A percentile compares a stretch with the other conserved stretches of the same genome.
These are phyloP conservation scores for Nematodospora anomalae DNA, from an alignment of 1,139 yeast genomes.

Conservation along the genomic window DNA sequence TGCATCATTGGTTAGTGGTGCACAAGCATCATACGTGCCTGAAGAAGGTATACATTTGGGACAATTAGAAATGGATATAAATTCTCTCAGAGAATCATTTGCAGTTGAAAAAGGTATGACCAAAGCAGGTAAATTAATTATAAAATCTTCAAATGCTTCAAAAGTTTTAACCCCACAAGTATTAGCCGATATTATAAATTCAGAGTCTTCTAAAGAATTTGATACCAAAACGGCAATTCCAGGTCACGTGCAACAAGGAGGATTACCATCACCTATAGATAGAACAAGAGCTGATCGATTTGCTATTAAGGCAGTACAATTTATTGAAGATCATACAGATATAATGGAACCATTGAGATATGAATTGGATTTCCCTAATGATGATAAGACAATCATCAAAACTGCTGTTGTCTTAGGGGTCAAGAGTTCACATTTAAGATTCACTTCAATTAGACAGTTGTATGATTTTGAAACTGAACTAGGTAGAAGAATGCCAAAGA, in stretches of 20 bases:
- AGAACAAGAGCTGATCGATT: conserved; percentile 89
- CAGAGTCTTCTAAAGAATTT: conserved; percentile 72
- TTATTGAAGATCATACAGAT: conserved; percentile 58
- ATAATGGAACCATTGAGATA: conserved; percentile 25
- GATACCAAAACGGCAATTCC: conserved; percentile 96
- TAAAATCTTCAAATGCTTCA: conserved; percentile 86
- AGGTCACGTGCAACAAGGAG: conserved; percentile 98
- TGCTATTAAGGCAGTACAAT: conserved; percentile 85
- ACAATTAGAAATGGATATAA: conserved; percentile 63
- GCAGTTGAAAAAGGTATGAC: conserved; percentile 59
- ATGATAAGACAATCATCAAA: conserved; percentile 35
- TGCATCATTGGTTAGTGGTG: conserved; percentile 69
- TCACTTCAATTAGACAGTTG: conserved; percentile 70
- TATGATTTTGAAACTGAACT: conserved; percentile 86
- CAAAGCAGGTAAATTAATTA: conserved; percentile 76
- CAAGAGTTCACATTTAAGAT: conserved; percentile 71
- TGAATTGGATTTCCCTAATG: conserved; percentile 34
- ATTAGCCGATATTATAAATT: conserved; percentile 78
- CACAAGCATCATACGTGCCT: conserved; percentile 75
- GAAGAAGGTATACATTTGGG: conserved; percentile 62
- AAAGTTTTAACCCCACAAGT: conserved; percentile 77
- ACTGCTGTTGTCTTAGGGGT: conserved; percentile 90
- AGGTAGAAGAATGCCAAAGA: conserved; percentile 81
- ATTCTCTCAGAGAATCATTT: conserved; percentile 55
- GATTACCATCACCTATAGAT: conserved; percentile 92